Conservation (phyloP, 805 yeast genomes). For the Metschnikowia lochheadii region DNA sequence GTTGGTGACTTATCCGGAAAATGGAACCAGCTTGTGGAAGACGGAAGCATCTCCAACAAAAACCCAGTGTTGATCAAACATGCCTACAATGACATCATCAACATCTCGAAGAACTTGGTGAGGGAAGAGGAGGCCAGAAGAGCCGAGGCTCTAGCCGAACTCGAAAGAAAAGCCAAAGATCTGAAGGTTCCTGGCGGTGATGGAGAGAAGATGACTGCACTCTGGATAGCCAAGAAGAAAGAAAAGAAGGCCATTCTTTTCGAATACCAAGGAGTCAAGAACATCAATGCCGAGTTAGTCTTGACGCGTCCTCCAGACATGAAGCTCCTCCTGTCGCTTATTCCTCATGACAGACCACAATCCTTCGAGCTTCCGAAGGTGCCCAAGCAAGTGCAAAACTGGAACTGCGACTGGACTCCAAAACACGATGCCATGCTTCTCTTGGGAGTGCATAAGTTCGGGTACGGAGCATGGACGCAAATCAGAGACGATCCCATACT, state of each 20-base stretch:
- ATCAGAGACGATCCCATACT: constrained; percentile 94
- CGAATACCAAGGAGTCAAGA: constrained; percentile 82
- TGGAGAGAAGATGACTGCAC: constrained; percentile 45
- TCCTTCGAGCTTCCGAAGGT: constrained; percentile 55
- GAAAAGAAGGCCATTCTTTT: constrained; percentile 89
- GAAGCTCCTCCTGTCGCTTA: constrained; percentile 53
- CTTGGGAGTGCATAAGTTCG: constrained; percentile 86
- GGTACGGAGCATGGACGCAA: constrained; percentile 92
- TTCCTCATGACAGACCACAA: constrained; percentile 53
- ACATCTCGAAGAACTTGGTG: constrained; percentile 56
- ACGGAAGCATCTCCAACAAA: constrained; percentile 83
- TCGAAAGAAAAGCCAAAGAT: constrained; percentile 57
- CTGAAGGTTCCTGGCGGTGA: constrained; percentile 41
- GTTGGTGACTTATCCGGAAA: constrained; percentile 72
- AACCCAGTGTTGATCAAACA: constrained; percentile 73
- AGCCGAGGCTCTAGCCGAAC: constrained; percentile 46
- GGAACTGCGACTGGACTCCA: constrained; percentile 85
- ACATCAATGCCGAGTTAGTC: constrained; percentile 85
- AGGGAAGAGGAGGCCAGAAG: constrained; percentile 65
- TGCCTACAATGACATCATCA: constrained; percentile 69
- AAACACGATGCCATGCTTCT: constrained; percentile 83
- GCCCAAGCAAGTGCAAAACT: constrained; percentile 81
- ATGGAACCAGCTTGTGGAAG: constrained; percentile 85
- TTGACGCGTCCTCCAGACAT: constrained; percentile 82
- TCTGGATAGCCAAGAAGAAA: constrained; percentile 62